phyloP scores from a whole-genome alignment of 1,284 basidiomycete genomes.

The Prillingera fragicola region DNA sequence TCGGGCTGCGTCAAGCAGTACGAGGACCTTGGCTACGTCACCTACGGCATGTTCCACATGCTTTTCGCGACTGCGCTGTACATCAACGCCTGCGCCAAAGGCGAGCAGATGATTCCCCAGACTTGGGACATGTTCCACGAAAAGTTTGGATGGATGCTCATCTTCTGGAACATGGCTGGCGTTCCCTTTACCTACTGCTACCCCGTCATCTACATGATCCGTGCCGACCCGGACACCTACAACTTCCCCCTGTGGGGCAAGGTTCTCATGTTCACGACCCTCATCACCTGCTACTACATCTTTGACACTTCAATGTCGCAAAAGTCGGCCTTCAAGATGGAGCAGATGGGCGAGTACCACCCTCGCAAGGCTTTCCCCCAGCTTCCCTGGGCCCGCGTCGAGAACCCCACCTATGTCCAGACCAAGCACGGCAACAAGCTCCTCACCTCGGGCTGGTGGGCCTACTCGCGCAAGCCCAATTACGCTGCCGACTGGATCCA shows the following conservation, averaged over 20 bases:
- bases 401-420: constrained; percentile 87
- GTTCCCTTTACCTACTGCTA: constrained; percentile 78
- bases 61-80: constrained; percentile 92
- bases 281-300: constrained; percentile 78
- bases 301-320: constrained; percentile 93
- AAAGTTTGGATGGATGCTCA: constrained; percentile 92
- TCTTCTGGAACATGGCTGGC: constrained; percentile 98
- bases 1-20: constrained; percentile 95
- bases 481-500: constrained; percentile 55
- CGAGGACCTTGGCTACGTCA: constrained; percentile 84
- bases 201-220: constrained; percentile 95
- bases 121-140: constrained; percentile 99
- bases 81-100: constrained; percentile 91
- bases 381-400: constrained; percentile 75
- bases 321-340: constrained; percentile 97
- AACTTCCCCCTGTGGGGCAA: constrained; percentile 63
- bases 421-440: constrained; percentile 75
- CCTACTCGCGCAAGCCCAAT: constrained; percentile 69
- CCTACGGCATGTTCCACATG: constrained; percentile 98
- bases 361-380: constrained; percentile 92
- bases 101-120: constrained; percentile 95
- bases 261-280: constrained; percentile 51
- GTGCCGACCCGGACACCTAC: constrained; percentile 84
- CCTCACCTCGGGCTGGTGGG: constrained; percentile 55
- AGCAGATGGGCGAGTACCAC: constrained; percentile 79